Evolutionary conservation across 2,329 filamentous ascomycete species (phyloP).

Genomic region (Tolypocladium amazonense): DNA sequence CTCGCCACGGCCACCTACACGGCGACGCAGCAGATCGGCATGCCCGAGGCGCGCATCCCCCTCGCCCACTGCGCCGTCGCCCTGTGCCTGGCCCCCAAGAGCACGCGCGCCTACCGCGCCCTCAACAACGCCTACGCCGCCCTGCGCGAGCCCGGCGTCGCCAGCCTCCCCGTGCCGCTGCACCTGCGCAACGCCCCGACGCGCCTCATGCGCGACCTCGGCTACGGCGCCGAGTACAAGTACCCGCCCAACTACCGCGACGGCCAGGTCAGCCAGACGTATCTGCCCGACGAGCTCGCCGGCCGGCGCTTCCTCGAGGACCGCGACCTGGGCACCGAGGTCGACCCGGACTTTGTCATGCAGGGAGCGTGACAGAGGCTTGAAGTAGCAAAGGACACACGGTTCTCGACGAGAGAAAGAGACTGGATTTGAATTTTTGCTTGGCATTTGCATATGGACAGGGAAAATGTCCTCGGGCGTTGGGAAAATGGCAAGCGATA

Average conservation of each 20-base stretch:
- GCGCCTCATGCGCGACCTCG: conserved; percentile 82
- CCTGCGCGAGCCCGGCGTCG: conserved; percentile 72
- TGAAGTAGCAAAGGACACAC: not conserved
- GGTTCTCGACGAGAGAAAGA: not conserved
- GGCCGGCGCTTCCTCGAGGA: conserved; percentile 71
- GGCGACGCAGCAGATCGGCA: conserved; percentile 84
- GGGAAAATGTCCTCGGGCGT: not conserved
- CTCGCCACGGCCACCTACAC: conserved; percentile 80
- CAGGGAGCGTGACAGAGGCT: conserved; percentile 7
- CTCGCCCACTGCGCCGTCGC: conserved; percentile 81
- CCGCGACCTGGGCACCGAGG: conserved; percentile 62
- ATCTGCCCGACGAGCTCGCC: conserved; percentile 67
- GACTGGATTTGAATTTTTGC: not conserved
- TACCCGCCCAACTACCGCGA: conserved; percentile 87
- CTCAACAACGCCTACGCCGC: conserved; percentile 72
- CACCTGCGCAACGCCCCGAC: conserved; percentile 91
- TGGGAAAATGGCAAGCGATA: not conserved
- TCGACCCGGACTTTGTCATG: conserved; percentile 59
- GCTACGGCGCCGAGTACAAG: conserved; percentile 86
- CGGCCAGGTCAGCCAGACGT: conserved; percentile 76
- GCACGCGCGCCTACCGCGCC: conserved; percentile 73
- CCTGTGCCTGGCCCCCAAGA: conserved; percentile 71
- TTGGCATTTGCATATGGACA: not conserved
- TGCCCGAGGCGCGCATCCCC: conserved; percentile 90
- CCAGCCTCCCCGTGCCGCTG: conserved; percentile 69